These are phyloP conservation scores for Aspergillus quadrilineatus DNA, from an alignment of 2,329 filamentous ascomycete genomes.

Conservation along the genomic window DNA sequence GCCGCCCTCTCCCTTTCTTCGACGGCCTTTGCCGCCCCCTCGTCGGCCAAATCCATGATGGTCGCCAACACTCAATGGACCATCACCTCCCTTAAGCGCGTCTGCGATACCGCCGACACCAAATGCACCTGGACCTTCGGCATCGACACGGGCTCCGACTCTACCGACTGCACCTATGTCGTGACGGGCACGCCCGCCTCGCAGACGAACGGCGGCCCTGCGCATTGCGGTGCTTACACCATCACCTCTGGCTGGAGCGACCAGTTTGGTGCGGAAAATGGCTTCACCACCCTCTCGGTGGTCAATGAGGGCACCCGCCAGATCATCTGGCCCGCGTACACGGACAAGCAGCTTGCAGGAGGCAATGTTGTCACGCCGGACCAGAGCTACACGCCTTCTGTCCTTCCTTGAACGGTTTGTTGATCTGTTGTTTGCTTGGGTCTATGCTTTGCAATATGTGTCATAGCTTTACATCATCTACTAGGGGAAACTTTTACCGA, in stretches of 20 bases:
- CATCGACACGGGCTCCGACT: background rate
- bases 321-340: conserved; percentile 4
- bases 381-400: conserved; percentile 1
- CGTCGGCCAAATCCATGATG: conserved; percentile 4
- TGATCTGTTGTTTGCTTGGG: too few relatives aligned
- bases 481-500: too few relatives aligned
- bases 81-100: background rate
- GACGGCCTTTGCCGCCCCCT: background rate
- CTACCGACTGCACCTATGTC: background rate
- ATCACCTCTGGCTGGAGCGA: conserved; percentile 4
- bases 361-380: background rate
- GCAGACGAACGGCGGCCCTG: background rate
- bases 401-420: background rate
- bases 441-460: too few relatives aligned
- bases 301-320: background rate
- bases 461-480: too few relatives aligned
- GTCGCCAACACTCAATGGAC: background rate
- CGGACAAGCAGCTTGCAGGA: background rate
- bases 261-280: conserved; percentile 2
- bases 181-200: background rate
- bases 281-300: conserved; percentile 1
- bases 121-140: conserved; percentile 9
- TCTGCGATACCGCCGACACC: background rate
- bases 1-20: conserved; percentile 1
- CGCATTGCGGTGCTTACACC: background rate